Evolutionary conservation across 1,139 yeast genomes (phyloP).

Genomic region (Casaregolazyma suthepensis): DNA sequence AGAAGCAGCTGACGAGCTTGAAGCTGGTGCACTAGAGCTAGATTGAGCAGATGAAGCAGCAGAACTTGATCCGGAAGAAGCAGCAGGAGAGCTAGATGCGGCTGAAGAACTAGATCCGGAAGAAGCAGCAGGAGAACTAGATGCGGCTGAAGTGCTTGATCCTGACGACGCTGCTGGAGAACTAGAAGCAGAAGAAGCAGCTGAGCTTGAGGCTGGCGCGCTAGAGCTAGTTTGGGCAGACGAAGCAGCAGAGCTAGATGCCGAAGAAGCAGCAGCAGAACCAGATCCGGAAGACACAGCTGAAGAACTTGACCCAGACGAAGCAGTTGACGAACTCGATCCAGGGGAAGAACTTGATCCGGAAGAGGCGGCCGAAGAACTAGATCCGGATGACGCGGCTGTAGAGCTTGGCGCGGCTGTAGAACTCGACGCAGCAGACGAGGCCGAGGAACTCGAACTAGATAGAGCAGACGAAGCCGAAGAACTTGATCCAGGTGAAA

Average conservation of each 20-base stretch:
- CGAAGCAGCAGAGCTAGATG: background rate
- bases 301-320: too few species aligned
- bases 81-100: too few species aligned
- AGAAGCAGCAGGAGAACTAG: background rate
- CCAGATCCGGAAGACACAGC: background rate
- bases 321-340: too few species aligned
- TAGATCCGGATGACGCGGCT: conserved; percentile 1
- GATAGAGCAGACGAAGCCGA: background rate
- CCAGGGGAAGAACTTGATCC: background rate
- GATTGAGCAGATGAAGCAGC: too few species aligned
- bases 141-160: background rate
- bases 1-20: too few species aligned
- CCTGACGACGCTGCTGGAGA: conserved; percentile 6
- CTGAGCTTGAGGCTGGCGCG: background rate
- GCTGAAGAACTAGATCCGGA: background rate
- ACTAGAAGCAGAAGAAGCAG: conserved; percentile 1
- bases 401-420: background rate
- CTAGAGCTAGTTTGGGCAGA: background rate
- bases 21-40: too few species aligned
- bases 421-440: background rate
- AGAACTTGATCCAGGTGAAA: background rate
- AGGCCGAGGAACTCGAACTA: background rate
- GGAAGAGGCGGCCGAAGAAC: conserved; percentile 6
- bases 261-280: background rate
- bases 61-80: too few species aligned